Evolutionary conservation across 768 basidiomycete genomes (phyloP), one percentile per base, ranked within the genome.

Genomic region (Auriscalpium microsporum): DNA sequence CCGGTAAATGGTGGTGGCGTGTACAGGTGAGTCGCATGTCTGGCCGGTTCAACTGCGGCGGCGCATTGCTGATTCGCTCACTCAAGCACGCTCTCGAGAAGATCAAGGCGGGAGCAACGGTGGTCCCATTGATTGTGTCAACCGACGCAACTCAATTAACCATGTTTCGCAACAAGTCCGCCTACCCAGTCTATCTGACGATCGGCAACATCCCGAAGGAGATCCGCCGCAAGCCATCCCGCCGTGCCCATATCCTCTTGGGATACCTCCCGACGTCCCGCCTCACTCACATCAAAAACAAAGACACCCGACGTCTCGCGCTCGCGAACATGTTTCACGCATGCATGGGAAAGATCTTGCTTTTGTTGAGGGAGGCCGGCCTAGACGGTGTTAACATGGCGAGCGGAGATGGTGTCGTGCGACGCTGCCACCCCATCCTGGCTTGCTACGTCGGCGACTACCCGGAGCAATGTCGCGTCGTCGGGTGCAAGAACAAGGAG

Each of bases 321-420:
- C 28, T 28, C 23, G 23, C 19, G 34, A 10, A 10, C 14, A 10
- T 50, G 16, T 50, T 33, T 10, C 49, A 50, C 10, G 49, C 13
- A 5, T 51, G 50, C 21, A 33, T 51, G 50, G 2, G 21, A 2
- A 10, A 10, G 16, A 10, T 51, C 11, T 28, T 51, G 13, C 10
- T 2, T n/a, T 3, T 9, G 11, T 4, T 51, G 13, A 16, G 7
- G 3, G 34, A 35, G 5, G 65, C 71, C 4, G 73, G 72, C 1
- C 5, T 38, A 0, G 45, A 63, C 6, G 75, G 74, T 9, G 57
- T 73, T 11, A 36, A 61, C 0, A 65, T 75, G 63, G 16, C 44
- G 0, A 69, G 66, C 45, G 68, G 69, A 4, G 67, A 73, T 54
- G 72, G 73, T 0, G 60, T 75, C 21, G 48, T 75, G n/a, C 73